Conservation (phyloP, 2,329 filamentous ascomycete genomes). For the Penicillium sp. region DNA sequence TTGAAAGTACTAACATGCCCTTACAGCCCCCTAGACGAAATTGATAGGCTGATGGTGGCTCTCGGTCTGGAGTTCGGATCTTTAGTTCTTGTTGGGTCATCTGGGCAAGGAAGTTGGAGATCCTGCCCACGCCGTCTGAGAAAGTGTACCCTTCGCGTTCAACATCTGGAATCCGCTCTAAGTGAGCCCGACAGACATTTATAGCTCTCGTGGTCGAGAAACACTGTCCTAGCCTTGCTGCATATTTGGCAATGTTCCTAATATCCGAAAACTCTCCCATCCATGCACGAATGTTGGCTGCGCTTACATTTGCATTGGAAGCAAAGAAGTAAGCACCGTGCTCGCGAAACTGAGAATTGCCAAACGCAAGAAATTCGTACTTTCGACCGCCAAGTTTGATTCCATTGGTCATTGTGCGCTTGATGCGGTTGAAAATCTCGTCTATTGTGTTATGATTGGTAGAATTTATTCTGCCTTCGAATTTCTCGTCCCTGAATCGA, state of each 20-base stretch:
- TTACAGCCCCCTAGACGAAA: constrained; percentile 92
- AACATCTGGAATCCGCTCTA: constrained; percentile 65
- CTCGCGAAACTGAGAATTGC: constrained; percentile 91
- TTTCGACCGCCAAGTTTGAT: constrained; percentile 76
- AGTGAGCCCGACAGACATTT: constrained; percentile 55
- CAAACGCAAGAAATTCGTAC: constrained; percentile 89
- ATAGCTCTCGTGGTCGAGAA: constrained; percentile 89
- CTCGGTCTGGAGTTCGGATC: constrained; percentile 49
- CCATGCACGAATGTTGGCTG: constrained; percentile 73
- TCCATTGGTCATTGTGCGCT: constrained; percentile 68
- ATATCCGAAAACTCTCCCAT: constrained; percentile 87
- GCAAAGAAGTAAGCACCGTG: constrained; percentile 92
- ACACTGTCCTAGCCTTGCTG: constrained; percentile 85
- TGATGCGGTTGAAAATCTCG: constrained; percentile 70
- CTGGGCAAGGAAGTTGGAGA: constrained; percentile 72
- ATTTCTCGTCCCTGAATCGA: constrained; percentile 80
- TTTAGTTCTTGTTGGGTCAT: constrained; percentile 69
- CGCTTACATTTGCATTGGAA: constrained; percentile 61
- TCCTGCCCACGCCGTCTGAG: constrained; percentile 88
- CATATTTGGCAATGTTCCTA: constrained; percentile 79
- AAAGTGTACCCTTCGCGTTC: constrained; percentile 67
- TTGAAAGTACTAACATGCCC: constrained; percentile 75
- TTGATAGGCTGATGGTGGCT: constrained; percentile 77
- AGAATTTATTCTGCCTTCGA: constrained; percentile 58
- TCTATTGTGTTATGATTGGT: constrained; percentile 57